Evolutionary conservation across 139 green algal genomes (phyloP), one percentile per base, ranked within the genome.

Genomic region (Chlorella sorokiniana): DNA sequence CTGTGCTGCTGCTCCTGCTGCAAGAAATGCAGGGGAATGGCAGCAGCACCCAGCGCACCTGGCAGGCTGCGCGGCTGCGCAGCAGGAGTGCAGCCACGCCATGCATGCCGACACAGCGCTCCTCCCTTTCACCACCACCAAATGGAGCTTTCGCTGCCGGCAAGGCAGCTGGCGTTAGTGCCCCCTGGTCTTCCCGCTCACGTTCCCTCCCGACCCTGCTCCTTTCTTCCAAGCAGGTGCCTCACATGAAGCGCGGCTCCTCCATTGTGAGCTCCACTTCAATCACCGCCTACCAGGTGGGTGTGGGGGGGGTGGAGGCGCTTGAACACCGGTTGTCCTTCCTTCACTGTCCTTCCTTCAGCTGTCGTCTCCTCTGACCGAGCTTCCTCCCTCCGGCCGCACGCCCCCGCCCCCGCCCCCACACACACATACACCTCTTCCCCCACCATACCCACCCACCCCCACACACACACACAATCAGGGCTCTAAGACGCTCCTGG

Each of bases 231-330:
- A 25, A 20, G 83, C 31, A 67, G 72, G 52, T 95, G 41, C 87
- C 86, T 37, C 86, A 91, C 83, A 87, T 95, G 77, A 72, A 84
- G 31, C 73, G 86, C 20, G 92, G 92, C 14, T 78, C 79, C 31
- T 77, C 59, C 65, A 96, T 96, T 81, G 90, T 96, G 67, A 94
- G 93, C 85, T 91, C 89, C 67, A 89, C 86, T 73, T 90, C 81
- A 52, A 78, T 96, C 23, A 89, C 82, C n/a, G 89, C 92, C 14
- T 95, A 93, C 83, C 71, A 86, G 62, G 78, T 78, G 74, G 29
- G 69, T 29, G 37, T 8, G n/a, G 63, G n/a, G 38, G 10, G 38
- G 63, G n/a, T 7, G 7, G 22, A 67, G 22, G 16, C 59, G 22
- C 59, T 33, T 11, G 20, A 7, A n/a, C 48, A 11, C 14, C 16